Evolutionary conservation across 2,329 filamentous ascomycete genomes (phyloP).

Genomic region (Alternaria gansuensis): DNA sequence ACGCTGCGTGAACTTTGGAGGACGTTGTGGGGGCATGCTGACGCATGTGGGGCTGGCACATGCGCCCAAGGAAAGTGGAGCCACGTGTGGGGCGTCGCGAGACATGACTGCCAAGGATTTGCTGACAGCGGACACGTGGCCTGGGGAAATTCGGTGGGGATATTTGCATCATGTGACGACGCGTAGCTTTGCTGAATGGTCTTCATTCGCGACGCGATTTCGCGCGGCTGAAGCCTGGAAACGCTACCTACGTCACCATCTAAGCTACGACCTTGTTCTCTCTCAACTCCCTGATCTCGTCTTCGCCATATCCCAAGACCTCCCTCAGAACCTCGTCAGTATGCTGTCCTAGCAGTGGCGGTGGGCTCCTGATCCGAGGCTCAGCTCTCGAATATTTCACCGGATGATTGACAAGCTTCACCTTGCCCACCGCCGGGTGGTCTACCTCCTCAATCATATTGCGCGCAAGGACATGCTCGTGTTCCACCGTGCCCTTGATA

Average conservation of each 20-base stretch:
- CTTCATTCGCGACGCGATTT: not conserved
- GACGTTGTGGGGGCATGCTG: slow-evolving; percentile 6
- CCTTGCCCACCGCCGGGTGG: slow-evolving; percentile 80
- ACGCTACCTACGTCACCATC: not conserved
- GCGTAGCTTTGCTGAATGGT: not conserved
- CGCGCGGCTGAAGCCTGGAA: not conserved
- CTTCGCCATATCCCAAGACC: slow-evolving; percentile 38
- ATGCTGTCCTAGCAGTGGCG: slow-evolving; percentile 74
- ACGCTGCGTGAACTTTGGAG: slow-evolving; percentile 2
- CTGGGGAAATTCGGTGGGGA: slow-evolving; percentile 1
- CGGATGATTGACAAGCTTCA: slow-evolving; percentile 91
- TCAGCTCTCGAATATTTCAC: slow-evolving; percentile 89
- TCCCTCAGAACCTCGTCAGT: slow-evolving; percentile 48
- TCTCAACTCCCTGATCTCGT: slow-evolving; percentile 31
- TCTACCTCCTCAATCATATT: slow-evolving; percentile 90
- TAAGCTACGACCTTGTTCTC: slow-evolving; percentile 27
- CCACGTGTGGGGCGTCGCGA: slow-evolving; percentile 4
- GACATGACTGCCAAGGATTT: not conserved
- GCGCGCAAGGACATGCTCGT: slow-evolving; percentile 79
- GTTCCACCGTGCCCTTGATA: slow-evolving; percentile 81
- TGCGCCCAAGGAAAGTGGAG: slow-evolving; percentile 1
- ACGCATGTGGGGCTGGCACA: slow-evolving; percentile 39
- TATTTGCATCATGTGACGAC: slow-evolving; percentile 2
- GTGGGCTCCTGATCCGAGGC: slow-evolving; percentile 77
- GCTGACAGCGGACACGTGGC: slow-evolving; percentile 3